phyloP scores from a whole-genome alignment of 495 filamentous ascomycete species.

The Aspergillus campestris region DNA sequence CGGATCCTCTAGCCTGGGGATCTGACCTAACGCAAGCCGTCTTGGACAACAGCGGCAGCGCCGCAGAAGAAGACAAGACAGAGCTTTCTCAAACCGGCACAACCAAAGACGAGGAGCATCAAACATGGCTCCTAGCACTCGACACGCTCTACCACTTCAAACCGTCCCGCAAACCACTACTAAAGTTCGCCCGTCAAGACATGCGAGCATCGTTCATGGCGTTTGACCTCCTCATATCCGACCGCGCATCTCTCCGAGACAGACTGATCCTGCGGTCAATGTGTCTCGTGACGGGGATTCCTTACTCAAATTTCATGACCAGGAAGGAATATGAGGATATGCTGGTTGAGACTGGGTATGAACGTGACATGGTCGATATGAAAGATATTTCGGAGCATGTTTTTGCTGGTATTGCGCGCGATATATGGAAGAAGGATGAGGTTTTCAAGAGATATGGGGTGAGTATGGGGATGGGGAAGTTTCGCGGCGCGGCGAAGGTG shows the following conservation, averaged over 20 bases:
- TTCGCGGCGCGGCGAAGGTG: slow-evolving; percentile 21
- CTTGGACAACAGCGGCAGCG: neutral
- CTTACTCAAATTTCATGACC: slow-evolving; percentile 39
- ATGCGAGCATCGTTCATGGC: slow-evolving; percentile 39
- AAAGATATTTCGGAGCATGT: slow-evolving; percentile 36
- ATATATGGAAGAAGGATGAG: slow-evolving; percentile 21
- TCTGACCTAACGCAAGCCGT: slow-evolving; percentile 14
- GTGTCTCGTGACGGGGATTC: slow-evolving; percentile 23
- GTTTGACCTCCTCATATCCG: slow-evolving; percentile 26
- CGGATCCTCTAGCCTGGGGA: slow-evolving; percentile 20
- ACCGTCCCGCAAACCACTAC: slow-evolving; percentile 34
- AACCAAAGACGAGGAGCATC: neutral
- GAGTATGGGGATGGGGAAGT: slow-evolving; percentile 33
- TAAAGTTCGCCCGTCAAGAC: slow-evolving; percentile 21
- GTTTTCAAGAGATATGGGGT: slow-evolving; percentile 27
- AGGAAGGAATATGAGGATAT: slow-evolving; percentile 51
- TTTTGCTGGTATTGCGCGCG: slow-evolving; percentile 30
- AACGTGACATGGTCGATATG: slow-evolving; percentile 25
- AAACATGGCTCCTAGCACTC: slow-evolving; percentile 39
- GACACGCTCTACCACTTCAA: slow-evolving; percentile 45
- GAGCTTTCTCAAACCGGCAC: neutral
- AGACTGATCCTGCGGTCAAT: slow-evolving; percentile 22
- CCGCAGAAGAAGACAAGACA: neutral
- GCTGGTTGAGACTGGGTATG: slow-evolving; percentile 31
- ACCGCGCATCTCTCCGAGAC: slow-evolving; percentile 12